A percentile compares a stretch with the other conserved stretches of the same genome.
These are phyloP conservation scores for Monilinia fructicola DNA, from an alignment of 2,329 filamentous ascomycete genomes.

Conservation along the genomic window DNA sequence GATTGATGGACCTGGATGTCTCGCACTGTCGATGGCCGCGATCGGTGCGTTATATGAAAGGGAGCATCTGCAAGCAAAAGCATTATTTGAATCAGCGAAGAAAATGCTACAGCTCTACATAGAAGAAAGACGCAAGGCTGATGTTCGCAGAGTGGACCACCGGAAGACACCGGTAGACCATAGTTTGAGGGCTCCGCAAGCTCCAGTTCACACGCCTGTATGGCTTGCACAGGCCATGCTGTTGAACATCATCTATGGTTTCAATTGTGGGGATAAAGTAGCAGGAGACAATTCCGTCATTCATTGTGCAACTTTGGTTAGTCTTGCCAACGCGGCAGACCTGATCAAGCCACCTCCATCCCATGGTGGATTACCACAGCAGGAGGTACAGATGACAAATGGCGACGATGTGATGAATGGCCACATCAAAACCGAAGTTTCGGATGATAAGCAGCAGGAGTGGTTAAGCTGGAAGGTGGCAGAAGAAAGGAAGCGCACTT, in stretches of 20 bases:
- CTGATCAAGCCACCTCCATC: slow-evolving; percentile 54
- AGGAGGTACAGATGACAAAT: slow-evolving; percentile 49
- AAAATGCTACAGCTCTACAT: slow-evolving; percentile 93
- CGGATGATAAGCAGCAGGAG: slow-evolving; percentile 65
- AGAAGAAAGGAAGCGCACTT: slow-evolving; percentile 89
- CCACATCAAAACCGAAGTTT: slow-evolving; percentile 47
- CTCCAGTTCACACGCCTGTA: slow-evolving; percentile 72
- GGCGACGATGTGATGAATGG: slow-evolving; percentile 55
- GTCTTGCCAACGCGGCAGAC: slow-evolving; percentile 85
- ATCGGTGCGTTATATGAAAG: slow-evolving; percentile 82
- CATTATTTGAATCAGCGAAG: slow-evolving; percentile 89
- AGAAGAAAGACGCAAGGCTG: slow-evolving; percentile 84
- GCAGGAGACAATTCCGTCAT: slow-evolving; percentile 90
- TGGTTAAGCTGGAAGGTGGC: slow-evolving; percentile 87
- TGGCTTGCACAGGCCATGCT: slow-evolving; percentile 98
- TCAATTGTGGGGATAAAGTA: slow-evolving; percentile 89
- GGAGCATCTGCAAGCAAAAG: slow-evolving; percentile 74
- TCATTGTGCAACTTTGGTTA: slow-evolving; percentile 87
- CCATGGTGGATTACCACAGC: slow-evolving; percentile 35
- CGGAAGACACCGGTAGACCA: slow-evolving; percentile 53
- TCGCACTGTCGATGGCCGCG: slow-evolving; percentile 86
- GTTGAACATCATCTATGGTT: slow-evolving; percentile 91
- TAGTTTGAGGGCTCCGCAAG: slow-evolving; percentile 53
- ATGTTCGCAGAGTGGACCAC: slow-evolving; percentile 66
- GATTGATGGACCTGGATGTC: slow-evolving; percentile 78